A percentile compares a stretch with the other conserved stretches of the same genome.
Evolutionary conservation across 2,329 filamentous ascomycete species (phyloP).

Genomic region (Calcarisporium arbuscula): DNA sequence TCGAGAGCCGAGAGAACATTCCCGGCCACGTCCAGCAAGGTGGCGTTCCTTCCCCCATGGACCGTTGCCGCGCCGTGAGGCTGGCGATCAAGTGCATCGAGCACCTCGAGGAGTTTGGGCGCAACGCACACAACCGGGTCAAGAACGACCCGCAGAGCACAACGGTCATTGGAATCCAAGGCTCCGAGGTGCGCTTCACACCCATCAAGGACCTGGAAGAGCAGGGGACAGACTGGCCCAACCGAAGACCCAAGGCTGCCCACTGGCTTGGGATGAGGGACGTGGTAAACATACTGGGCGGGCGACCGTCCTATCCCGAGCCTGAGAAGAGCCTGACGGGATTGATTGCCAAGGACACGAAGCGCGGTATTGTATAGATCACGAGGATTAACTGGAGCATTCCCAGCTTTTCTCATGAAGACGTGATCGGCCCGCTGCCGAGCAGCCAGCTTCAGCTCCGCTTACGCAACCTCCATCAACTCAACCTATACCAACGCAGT

Average conservation of each 20-base stretch:
- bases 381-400: neutral
- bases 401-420: no score
- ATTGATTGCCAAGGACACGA: slow-evolving; percentile 52
- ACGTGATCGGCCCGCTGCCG: no score
- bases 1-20: slow-evolving; percentile 86
- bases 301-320: slow-evolving; percentile 50
- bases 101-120: slow-evolving; percentile 75
- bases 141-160: slow-evolving; percentile 67
- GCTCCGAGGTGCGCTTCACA: slow-evolving; percentile 82
- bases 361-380: slow-evolving; percentile 39
- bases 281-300: slow-evolving; percentile 78
- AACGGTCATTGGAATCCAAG: slow-evolving; percentile 86
- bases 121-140: slow-evolving; percentile 59
- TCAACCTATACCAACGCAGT: no score
- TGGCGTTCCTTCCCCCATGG: slow-evolving; percentile 89
- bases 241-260: slow-evolving; percentile 74
- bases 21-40: slow-evolving; percentile 94
- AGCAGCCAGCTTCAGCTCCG: no score
- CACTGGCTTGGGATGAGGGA: slow-evolving; percentile 80
- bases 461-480: no score
- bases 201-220: slow-evolving; percentile 75
- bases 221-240: slow-evolving; percentile 86
- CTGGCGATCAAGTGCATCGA: slow-evolving; percentile 92
- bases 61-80: slow-evolving; percentile 83
- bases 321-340: slow-evolving; percentile 47